Conservation (phyloP, 495 filamentous ascomycete genomes). For the Aspergillus diversus region DNA sequence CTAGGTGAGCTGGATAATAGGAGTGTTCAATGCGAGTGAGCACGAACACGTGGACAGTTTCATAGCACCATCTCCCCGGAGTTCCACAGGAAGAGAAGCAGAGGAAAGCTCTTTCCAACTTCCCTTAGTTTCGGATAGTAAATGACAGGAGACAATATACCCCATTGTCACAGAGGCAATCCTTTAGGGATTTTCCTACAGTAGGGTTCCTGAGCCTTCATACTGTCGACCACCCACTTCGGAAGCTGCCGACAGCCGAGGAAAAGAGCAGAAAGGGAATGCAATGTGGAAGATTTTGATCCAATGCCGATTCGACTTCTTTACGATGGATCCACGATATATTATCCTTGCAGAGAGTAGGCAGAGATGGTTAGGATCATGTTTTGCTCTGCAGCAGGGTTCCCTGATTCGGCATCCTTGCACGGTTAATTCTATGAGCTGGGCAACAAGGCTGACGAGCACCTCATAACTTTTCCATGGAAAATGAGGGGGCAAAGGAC, state of each 20-base stretch:
- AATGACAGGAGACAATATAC: not conserved
- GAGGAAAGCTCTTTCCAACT: constrained; percentile 1
- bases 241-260: constrained; percentile 13
- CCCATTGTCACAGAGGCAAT: not conserved
- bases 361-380: constrained; percentile 12
- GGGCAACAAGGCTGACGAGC: not conserved
- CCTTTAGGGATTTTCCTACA: not conserved
- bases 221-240: not conserved
- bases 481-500: not conserved
- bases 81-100: constrained; percentile 11
- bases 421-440: constrained; percentile 13
- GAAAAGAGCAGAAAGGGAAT: constrained; percentile 1
- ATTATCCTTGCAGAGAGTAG: constrained; percentile 16
- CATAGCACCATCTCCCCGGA: constrained; percentile 3
- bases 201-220: not conserved
- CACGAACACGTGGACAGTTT: constrained; percentile 26
- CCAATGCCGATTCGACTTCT: not conserved
- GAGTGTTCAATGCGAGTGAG: constrained; percentile 17
- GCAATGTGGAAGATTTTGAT: not conserved
- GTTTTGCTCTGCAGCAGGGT: constrained; percentile 10
- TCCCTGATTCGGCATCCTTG: constrained; percentile 9
- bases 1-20: not conserved
- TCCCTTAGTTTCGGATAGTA: constrained; percentile 4
- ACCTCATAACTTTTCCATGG: not conserved
- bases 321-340: not conserved